A percentile compares a stretch with the other conserved stretches of the same genome.
These are phyloP conservation scores for Phytophthora niederhauseri DNA, from an alignment of 352 stramenopile genomes.

Conservation along the genomic window DNA sequence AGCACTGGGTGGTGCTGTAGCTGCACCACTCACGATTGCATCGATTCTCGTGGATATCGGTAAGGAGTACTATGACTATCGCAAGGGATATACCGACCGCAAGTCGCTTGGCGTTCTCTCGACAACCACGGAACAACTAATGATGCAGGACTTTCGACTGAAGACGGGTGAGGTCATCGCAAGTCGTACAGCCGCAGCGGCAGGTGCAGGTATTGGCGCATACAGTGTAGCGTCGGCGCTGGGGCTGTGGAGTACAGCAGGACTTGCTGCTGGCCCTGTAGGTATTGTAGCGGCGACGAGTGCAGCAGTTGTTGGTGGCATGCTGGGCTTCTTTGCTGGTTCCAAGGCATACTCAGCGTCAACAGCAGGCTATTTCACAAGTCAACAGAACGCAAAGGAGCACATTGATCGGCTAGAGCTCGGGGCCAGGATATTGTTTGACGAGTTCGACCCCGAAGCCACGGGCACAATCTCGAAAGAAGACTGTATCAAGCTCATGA, in stretches of 20 bases:
- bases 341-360: slow-evolving; percentile 80
- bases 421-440: slow-evolving; percentile 82
- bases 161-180: slow-evolving; percentile 85
- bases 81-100: slow-evolving; percentile 73
- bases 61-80: slow-evolving; percentile 88
- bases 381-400: slow-evolving; percentile 77
- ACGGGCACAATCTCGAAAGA: slow-evolving; percentile 70
- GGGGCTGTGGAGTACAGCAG: slow-evolving; percentile 83
- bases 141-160: slow-evolving; percentile 85
- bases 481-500: slow-evolving; percentile 78
- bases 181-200: slow-evolving; percentile 74
- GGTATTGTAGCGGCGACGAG: slow-evolving; percentile 79
- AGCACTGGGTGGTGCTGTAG: slow-evolving; percentile 60
- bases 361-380: slow-evolving; percentile 77
- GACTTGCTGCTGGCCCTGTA: slow-evolving; percentile 70
- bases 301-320: slow-evolving; percentile 80
- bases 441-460: slow-evolving; percentile 75
- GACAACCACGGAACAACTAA: slow-evolving; percentile 72
- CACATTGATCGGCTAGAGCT: slow-evolving; percentile 87
- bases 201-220: slow-evolving; percentile 72
- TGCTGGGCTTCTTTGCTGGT: slow-evolving; percentile 85
- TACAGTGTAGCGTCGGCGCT: slow-evolving; percentile 77
- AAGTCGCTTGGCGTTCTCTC: slow-evolving; percentile 73
- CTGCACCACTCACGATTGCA: slow-evolving; percentile 77
- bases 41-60: slow-evolving; percentile 89